Percentiles rank a stretch among this genome's conserved stretches.
phyloP scores from a whole-genome alignment of 305 asterid species.

The Plantago coronopus region DNA sequence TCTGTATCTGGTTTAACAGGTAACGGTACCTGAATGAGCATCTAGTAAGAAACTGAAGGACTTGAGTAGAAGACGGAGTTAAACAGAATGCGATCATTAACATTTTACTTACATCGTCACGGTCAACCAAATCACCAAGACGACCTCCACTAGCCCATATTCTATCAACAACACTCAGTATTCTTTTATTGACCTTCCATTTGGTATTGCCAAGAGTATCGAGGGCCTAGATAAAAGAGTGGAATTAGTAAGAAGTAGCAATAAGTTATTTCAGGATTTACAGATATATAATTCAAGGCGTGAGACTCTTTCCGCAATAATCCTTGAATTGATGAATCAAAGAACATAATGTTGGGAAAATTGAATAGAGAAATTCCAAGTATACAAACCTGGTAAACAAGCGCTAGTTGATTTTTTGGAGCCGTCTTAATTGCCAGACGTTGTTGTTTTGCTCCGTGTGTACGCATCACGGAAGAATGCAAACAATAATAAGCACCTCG shows the following conservation, averaged over 20 bases:
- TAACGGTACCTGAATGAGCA: constrained; percentile 54
- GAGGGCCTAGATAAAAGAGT: constrained; percentile 59
- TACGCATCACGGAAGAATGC: constrained; percentile 93
- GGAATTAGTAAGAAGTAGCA: constrained; percentile 11
- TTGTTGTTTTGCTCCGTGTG: constrained; percentile 94
- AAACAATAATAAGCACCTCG: constrained; percentile 84
- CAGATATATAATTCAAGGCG: constrained; percentile 2
- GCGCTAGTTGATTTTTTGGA: constrained; percentile 64
- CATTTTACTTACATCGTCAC: constrained; percentile 69
- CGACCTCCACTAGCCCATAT: constrained; percentile 92
- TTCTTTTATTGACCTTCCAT: constrained; percentile 90
- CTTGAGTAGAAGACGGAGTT: constrained; percentile 15
- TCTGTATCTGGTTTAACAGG: constrained; percentile 85
- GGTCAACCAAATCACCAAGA: constrained; percentile 83
- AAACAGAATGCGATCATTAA: constrained; percentile 17
- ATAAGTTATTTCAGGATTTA: constrained; percentile 1
- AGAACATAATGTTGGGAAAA: constrained; percentile 3
- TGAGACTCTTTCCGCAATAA: background rate
- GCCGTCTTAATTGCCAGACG: constrained; percentile 69
- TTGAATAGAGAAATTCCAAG: constrained; percentile 10
- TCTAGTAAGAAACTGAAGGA: constrained; percentile 17
- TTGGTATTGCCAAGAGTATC: constrained; percentile 88
- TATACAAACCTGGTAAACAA: constrained; percentile 59
- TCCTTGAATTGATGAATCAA: constrained; percentile 12
- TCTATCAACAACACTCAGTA: constrained; percentile 72